Percentiles rank a stretch among this genome's conserved stretches.
These are phyloP conservation scores for Penicillium sp. DNA, from an alignment of 2,329 filamentous ascomycete genomes.

Conservation along the genomic window DNA sequence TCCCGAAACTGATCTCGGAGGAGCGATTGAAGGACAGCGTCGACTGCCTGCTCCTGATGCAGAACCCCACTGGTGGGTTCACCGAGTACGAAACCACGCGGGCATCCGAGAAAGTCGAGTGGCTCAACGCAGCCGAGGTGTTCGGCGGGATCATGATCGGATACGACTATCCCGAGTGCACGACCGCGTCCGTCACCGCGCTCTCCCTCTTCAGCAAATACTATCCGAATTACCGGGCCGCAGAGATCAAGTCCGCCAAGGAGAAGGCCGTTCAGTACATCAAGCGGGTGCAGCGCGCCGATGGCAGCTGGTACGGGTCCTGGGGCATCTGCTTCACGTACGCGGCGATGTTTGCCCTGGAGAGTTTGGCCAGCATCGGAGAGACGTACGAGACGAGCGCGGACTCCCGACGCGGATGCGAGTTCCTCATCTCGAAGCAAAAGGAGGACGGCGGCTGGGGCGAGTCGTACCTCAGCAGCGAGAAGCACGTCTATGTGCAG, in stretches of 20 bases:
- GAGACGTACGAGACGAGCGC: slow-evolving; percentile 70
- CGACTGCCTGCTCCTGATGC: slow-evolving; percentile 83
- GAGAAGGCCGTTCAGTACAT: slow-evolving; percentile 71
- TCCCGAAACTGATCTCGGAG: slow-evolving; percentile 64
- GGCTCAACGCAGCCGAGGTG: slow-evolving; percentile 89
- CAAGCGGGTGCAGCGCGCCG: slow-evolving; percentile 62
- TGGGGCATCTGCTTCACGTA: slow-evolving; percentile 99
- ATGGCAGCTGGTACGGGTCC: slow-evolving; percentile 95
- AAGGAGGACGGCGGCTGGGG: slow-evolving; percentile 90
- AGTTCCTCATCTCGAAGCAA: slow-evolving; percentile 78
- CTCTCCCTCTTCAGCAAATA: slow-evolving; percentile 70
- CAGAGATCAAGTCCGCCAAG: slow-evolving; percentile 68
- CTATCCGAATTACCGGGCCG: slow-evolving; percentile 68
- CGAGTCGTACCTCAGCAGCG: slow-evolving; percentile 81
- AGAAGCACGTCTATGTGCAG: slow-evolving; percentile 64
- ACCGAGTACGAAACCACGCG: slow-evolving; percentile 81
- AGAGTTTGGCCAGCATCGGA: slow-evolving; percentile 70
- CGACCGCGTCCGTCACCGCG: slow-evolving; percentile 83
- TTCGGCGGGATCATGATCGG: slow-evolving; percentile 98
- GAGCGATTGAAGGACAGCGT: slow-evolving; percentile 76
- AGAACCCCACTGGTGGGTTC: slow-evolving; percentile 76
- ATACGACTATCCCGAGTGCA: slow-evolving; percentile 97
- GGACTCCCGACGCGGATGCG: slow-evolving; percentile 63
- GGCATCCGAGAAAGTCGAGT: slow-evolving; percentile 67
- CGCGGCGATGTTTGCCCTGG: slow-evolving; percentile 89